These are phyloP conservation scores for Russula vinacea DNA, from an alignment of 768 basidiomycete genomes.

Conservation along the genomic window DNA sequence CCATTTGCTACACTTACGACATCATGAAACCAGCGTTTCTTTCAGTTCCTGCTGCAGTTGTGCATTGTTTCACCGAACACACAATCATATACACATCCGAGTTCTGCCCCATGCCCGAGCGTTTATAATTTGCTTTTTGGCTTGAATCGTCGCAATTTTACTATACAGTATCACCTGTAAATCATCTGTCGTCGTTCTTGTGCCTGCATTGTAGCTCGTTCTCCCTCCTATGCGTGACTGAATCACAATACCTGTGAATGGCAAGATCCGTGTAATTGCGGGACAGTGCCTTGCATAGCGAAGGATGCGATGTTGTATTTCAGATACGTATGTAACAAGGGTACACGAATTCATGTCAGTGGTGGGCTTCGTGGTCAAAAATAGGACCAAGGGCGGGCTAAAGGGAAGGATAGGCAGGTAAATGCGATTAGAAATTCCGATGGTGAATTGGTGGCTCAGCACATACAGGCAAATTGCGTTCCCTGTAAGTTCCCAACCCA, in stretches of 20 bases:
- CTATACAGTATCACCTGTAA: constrained; percentile 5
- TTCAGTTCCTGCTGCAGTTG: constrained; percentile 1
- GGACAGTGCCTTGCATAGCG: background rate
- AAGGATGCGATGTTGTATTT: background rate
- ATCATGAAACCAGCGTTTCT: constrained; percentile 2
- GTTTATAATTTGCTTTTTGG: constrained; percentile 5
- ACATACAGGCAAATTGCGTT: constrained; percentile 77
- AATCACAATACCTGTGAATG: background rate
- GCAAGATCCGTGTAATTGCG: background rate
- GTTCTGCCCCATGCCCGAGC: constrained; percentile 4
- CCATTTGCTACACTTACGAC: constrained; percentile 11
- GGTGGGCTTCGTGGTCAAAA: constrained; percentile 28
- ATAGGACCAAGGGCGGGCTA: constrained; percentile 29
- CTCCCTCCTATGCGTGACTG: background rate
- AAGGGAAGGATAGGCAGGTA: no score
- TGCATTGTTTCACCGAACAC: constrained; percentile 1
- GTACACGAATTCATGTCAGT: constrained; percentile 1
- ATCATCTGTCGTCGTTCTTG: constrained; percentile 2
- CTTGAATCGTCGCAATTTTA: constrained; percentile 16
- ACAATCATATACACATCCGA: constrained; percentile 19
- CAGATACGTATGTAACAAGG: background rate
- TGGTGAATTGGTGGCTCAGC: background rate
- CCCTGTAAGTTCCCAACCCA: constrained; percentile 45
- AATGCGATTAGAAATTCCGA: background rate
- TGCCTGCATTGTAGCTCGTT: background rate